phyloP scores from a whole-genome alignment of 2,329 filamentous ascomycete genomes.

The Claviceps humidiphila region DNA sequence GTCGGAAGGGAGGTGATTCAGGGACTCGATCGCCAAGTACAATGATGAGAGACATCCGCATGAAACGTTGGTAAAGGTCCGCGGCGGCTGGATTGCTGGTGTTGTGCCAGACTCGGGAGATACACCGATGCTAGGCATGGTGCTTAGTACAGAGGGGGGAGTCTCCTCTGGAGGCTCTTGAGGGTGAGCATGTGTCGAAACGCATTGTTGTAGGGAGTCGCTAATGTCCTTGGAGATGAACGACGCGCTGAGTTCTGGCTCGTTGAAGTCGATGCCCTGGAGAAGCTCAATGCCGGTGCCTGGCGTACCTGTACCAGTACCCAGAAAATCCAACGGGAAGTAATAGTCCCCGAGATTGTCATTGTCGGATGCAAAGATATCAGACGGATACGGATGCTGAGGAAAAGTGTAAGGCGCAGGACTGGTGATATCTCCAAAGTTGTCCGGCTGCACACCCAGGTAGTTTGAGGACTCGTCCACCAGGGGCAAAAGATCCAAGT shows the following conservation, averaged over 20 bases:
- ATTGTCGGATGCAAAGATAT: slow-evolving; percentile 8
- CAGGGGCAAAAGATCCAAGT: slow-evolving; percentile 23
- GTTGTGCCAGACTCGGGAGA: slow-evolving; percentile 7
- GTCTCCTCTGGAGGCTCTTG: slow-evolving; percentile 7
- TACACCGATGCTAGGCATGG: slow-evolving; percentile 8
- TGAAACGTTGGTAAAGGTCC: slow-evolving; percentile 15
- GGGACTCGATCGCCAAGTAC: slow-evolving; percentile 36
- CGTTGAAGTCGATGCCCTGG: slow-evolving; percentile 20
- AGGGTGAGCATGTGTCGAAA: slow-evolving; percentile 11
- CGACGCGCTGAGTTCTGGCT: slow-evolving; percentile 14
- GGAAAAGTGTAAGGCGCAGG: too few relatives aligned
- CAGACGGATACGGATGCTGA: slow-evolving; percentile 4
- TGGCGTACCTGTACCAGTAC: slow-evolving; percentile 1
- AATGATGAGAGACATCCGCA: slow-evolving; percentile 38
- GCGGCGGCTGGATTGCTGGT: slow-evolving; percentile 4
- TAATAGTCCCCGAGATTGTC: slow-evolving; percentile 1
- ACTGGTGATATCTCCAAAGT: slow-evolving; percentile 2
- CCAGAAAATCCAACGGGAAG: slow-evolving; percentile 9
- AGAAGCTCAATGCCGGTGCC: slow-evolving; percentile 16
- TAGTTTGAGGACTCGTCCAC: slow-evolving; percentile 17
- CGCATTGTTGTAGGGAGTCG: slow-evolving; percentile 14
- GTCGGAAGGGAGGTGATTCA: slow-evolving; percentile 32
- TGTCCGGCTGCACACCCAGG: slow-evolving; percentile 23
- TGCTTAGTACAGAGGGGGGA: slow-evolving; percentile 13
- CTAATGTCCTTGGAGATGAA: slow-evolving; percentile 18